Evolutionary conservation across 2,329 filamentous ascomycete species (phyloP).

Genomic region (Fusarium miscanthi): DNA sequence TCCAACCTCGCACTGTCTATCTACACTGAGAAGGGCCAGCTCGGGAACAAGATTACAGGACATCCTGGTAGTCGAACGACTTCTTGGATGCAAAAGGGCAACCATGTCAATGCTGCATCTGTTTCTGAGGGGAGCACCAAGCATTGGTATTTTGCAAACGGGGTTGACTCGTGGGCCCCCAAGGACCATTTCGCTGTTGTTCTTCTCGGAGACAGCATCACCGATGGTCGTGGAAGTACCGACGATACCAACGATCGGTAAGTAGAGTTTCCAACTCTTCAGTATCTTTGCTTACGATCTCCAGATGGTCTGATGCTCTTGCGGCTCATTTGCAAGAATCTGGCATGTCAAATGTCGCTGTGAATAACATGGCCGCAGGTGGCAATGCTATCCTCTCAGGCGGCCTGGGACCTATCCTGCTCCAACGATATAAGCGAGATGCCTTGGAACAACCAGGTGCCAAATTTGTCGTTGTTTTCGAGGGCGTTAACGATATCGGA

Average conservation of each 20-base stretch:
- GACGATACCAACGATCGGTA: conserved; percentile 29
- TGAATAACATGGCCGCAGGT: conserved; percentile 33
- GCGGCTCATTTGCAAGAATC: conserved; percentile 17
- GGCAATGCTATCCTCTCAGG: conserved; percentile 30
- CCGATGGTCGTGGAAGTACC: conserved; percentile 30
- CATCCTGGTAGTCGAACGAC: conserved; percentile 33
- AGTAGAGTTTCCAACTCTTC: fast-evolving
- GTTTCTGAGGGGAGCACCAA: conserved; percentile 22
- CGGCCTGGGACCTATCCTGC: conserved; percentile 20
- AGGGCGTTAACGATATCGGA: conserved; percentile 27
- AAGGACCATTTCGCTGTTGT: conserved; percentile 25
- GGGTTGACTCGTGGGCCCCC: conserved; percentile 20
- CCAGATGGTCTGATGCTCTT: conserved; percentile 29
- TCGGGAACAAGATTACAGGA: conserved; percentile 25
- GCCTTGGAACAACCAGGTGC: conserved; percentile 19
- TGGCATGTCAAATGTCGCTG: conserved; percentile 10
- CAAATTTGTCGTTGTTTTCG: conserved; percentile 21
- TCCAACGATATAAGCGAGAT: conserved; percentile 29
- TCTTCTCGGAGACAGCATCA: conserved; percentile 30
- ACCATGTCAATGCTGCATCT: conserved; percentile 26
- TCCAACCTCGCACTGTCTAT: conserved; percentile 27
- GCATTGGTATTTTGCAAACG: conserved; percentile 33
- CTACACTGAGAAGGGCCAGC: conserved; percentile 19
- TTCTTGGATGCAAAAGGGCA: conserved; percentile 29
- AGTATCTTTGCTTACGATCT: background rate